Percentiles rank a stretch among this genome's conserved stretches.
Conservation (phyloP, 257 asterid genomes). For the Plantago major region DNA sequence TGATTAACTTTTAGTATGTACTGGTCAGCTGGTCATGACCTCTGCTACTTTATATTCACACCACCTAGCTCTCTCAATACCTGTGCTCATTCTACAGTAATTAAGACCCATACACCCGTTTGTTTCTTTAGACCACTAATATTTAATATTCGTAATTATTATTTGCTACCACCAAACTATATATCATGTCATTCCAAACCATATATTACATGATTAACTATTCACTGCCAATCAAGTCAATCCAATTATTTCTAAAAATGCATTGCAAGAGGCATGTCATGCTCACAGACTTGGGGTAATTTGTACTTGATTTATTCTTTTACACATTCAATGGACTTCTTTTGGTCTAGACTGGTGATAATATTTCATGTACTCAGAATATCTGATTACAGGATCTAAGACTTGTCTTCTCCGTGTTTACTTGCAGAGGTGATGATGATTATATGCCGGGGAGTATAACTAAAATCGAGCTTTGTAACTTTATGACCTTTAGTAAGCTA, state of each 20-base stretch:
- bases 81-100: no score
- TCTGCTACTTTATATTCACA: no score
- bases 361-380: neutral
- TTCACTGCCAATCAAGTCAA: neutral
- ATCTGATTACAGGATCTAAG: slow-evolving; percentile 7
- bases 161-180: no score
- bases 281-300: neutral
- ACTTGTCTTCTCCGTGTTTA: slow-evolving; percentile 8
- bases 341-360: slow-evolving; percentile 3
- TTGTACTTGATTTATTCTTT: slow-evolving; percentile 4
- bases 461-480: slow-evolving; percentile 76
- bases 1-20: no score
- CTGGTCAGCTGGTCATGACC: no score
- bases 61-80: no score
- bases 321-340: neutral
- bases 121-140: no score
- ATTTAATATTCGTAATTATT: no score
- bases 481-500: slow-evolving; percentile 79
- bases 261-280: neutral
- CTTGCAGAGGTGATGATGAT: slow-evolving; percentile 76
- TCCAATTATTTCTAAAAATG: no score
- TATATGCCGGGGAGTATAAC: slow-evolving; percentile 76
- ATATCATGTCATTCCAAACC: neutral
- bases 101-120: no score
- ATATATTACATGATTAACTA: neutral